These are phyloP conservation scores for Raffaelea arxii DNA, from an alignment of 2,329 filamentous ascomycete genomes.

Conservation along the genomic window DNA sequence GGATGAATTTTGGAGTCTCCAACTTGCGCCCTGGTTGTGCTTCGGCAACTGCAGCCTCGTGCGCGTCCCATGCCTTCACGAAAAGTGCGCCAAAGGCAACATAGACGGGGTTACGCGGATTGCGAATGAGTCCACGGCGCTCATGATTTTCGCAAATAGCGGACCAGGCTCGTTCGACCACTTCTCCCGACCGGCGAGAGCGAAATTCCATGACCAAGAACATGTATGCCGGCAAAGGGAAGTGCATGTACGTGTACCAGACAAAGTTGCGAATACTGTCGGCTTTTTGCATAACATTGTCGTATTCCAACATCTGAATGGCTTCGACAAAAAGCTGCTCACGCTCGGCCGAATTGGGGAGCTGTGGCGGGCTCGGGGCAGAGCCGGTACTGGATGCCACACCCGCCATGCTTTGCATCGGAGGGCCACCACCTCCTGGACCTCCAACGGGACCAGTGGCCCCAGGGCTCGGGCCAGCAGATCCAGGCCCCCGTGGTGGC, in stretches of 20 bases:
- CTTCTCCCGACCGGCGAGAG: slow-evolving; percentile 38
- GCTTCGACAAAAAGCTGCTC: slow-evolving; percentile 44
- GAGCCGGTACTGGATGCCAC: not conserved
- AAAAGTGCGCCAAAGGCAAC: slow-evolving; percentile 47
- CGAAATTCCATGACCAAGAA: slow-evolving; percentile 48
- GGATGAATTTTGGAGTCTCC: slow-evolving; percentile 36
- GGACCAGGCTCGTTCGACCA: slow-evolving; percentile 50
- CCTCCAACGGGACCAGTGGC: not conserved
- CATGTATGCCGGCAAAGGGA: slow-evolving; percentile 52
- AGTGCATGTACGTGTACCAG: slow-evolving; percentile 51
- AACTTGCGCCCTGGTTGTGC: slow-evolving; percentile 26
- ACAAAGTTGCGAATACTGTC: slow-evolving; percentile 41
- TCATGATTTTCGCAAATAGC: slow-evolving; percentile 47
- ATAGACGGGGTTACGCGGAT: slow-evolving; percentile 46
- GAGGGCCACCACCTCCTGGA: not conserved
- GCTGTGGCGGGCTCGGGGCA: not conserved
- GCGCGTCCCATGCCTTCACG: slow-evolving; percentile 53
- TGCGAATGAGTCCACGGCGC: slow-evolving; percentile 36
- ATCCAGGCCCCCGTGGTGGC: no score
- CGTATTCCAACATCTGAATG: slow-evolving; percentile 49
- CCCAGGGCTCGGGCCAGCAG: not conserved
- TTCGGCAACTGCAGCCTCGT: slow-evolving; percentile 36
- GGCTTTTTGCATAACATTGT: slow-evolving; percentile 43
- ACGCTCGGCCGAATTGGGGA: slow-evolving; percentile 36
- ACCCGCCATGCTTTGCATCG: not conserved